Percentiles rank a stretch among this genome's conserved stretches.
phyloP scores from a whole-genome alignment of 2,329 filamentous ascomycete species.

The Cyphellophora attinorum region DNA sequence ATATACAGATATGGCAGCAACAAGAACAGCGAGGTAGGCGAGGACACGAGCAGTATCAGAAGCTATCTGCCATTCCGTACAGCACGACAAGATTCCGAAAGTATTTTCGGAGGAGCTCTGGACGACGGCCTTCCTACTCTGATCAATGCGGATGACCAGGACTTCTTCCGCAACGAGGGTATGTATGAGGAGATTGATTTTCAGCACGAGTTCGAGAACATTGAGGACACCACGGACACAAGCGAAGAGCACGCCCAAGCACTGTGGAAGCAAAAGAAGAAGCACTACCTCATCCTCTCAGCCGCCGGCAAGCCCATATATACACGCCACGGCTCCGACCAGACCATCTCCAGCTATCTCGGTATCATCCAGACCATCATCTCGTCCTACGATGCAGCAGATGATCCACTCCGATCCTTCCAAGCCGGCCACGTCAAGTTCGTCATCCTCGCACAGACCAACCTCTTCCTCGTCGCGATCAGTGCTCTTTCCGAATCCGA shows the following conservation, averaged over 20 bases:
- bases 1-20: slow-evolving; percentile 31
- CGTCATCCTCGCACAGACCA: slow-evolving; percentile 73
- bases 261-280: slow-evolving; percentile 83
- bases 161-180: slow-evolving; percentile 1
- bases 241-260: slow-evolving; percentile 54
- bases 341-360: slow-evolving; percentile 84
- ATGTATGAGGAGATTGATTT: slow-evolving; percentile 58
- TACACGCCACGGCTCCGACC: slow-evolving; percentile 84
- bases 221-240: slow-evolving; percentile 44
- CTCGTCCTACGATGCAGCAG: slow-evolving; percentile 79
- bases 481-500: slow-evolving; percentile 90
- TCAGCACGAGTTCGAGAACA: slow-evolving; percentile 63
- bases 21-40: slow-evolving; percentile 40
- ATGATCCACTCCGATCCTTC: slow-evolving; percentile 72
- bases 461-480: slow-evolving; percentile 87
- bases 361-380: slow-evolving; percentile 96
- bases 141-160: slow-evolving; percentile 19
- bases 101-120: slow-evolving; percentile 48
- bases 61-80: slow-evolving; percentile 41
- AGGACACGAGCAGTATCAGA: slow-evolving; percentile 38
- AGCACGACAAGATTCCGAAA: slow-evolving; percentile 64
- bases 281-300: slow-evolving; percentile 94
- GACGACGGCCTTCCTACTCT: slow-evolving; percentile 24
- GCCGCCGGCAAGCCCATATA: slow-evolving; percentile 96
- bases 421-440: slow-evolving; percentile 80